These are phyloP conservation scores for Infundibulicybe gibba DNA, from an alignment of 768 basidiomycete species.

Conservation along the genomic window DNA sequence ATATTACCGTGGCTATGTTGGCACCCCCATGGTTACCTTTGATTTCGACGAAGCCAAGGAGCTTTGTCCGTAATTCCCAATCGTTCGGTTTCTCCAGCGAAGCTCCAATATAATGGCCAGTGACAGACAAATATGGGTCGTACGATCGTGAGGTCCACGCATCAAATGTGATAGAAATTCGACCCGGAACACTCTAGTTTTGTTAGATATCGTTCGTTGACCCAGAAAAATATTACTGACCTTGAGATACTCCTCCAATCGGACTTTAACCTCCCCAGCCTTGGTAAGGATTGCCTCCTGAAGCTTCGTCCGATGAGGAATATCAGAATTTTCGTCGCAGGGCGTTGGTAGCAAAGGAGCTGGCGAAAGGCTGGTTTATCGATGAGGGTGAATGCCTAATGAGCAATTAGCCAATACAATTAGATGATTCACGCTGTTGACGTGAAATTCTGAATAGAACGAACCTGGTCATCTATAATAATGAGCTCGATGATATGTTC, in stretches of 20 bases:
- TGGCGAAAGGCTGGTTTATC: conserved; percentile 5
- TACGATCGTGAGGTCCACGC: conserved; percentile 7
- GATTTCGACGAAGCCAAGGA: neutral
- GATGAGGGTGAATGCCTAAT: conserved; percentile 5
- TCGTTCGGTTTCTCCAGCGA: neutral
- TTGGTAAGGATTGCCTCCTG: conserved; percentile 7
- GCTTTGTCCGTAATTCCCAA: neutral
- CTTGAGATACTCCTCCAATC: conserved; percentile 5
- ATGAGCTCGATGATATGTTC: conserved; percentile 7
- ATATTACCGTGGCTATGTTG: neutral
- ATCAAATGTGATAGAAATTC: conserved; percentile 11
- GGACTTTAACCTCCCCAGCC: conserved; percentile 2
- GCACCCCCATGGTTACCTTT: neutral
- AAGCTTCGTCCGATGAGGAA: conserved; percentile 7
- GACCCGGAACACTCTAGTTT: conserved; percentile 2
- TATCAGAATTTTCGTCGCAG: conserved; percentile 7
- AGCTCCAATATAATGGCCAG: conserved; percentile 6
- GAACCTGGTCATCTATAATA: conserved; percentile 7
- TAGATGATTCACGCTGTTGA: neutral
- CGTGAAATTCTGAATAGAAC: conserved; percentile 1
- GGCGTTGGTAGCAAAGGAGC: conserved; percentile 8
- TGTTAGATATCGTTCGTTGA: neutral
- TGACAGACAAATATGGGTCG: conserved; percentile 10
- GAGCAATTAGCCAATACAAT: neutral
- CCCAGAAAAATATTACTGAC: conserved; percentile 1